Base-by-base conservation (phyloP, 306 rosid species). In the peach (Prunus persica) region DNA sequence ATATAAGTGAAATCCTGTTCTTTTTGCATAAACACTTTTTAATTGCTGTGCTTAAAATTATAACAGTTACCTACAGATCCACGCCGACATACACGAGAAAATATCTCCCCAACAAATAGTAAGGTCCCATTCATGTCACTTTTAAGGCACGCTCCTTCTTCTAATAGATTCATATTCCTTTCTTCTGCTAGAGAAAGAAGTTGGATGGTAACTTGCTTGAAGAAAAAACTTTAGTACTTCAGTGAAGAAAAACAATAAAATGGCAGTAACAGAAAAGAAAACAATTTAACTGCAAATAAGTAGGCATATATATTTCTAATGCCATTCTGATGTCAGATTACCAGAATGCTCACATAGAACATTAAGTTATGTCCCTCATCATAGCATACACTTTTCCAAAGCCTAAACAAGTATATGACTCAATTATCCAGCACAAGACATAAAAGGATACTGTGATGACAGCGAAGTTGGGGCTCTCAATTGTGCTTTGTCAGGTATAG, bases 401-500 rank as follows among this genome's bases (percentile, higher is more conserved):
- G 38, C 81, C 63, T 8, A 55, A 66, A 52, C 45, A 66, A 43
- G 19, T 65, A 72, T 55, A 73, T 20, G 32, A 72, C 69, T 73
- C 49, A 61, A 11, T 65, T 62, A 82, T 66, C 67, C 13, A 43
- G 76, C 74, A 74, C 41, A 75, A 77, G 64, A 65, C 56, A 76
- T 47, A 78, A 14, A 76, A 85, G 97, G 92, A 92, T 95, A 95
- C 98, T 89, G 93, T 34, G 98, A 84, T 58, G 97, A 89, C 72
- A 92, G 83, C 43, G 88, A 85, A 81, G 87, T 72, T 20, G 67
- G 79, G 76, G 89, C 87, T 81, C 85, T 87, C 78, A 84, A 76
- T 86, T 89, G 89, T 76, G 91, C 97, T 88, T 90, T 95, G 84
- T 95, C 97, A 60, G 98, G 97, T 86, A 95, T 78, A 69, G 98